phyloP scores from a whole-genome alignment of 805 yeast species.

The Kurtzmaniella cleridarum region DNA sequence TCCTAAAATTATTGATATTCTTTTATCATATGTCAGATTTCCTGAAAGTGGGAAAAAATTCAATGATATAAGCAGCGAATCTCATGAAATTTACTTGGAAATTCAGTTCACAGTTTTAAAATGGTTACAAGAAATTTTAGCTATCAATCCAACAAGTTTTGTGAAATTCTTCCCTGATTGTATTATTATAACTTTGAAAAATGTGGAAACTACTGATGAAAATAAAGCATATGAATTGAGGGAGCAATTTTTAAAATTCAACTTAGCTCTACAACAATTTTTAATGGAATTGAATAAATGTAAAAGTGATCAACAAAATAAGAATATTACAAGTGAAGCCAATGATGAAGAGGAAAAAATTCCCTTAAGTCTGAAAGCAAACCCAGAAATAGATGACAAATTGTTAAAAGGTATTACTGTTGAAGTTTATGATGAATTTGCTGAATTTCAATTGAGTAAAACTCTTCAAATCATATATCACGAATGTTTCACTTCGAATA shows the following conservation, averaged over 20 bases:
- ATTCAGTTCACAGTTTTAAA: slow-evolving; percentile 73
- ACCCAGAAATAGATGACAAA: slow-evolving; percentile 45
- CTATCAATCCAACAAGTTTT: slow-evolving; percentile 71
- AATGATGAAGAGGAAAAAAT: not conserved
- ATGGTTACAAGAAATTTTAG: slow-evolving; percentile 75
- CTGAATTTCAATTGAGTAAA: slow-evolving; percentile 35
- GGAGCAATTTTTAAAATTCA: slow-evolving; percentile 31
- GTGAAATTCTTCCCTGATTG: slow-evolving; percentile 70
- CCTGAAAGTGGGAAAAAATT: slow-evolving; percentile 22
- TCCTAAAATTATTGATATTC: slow-evolving; percentile 71
- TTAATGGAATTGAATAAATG: slow-evolving; percentile 27
- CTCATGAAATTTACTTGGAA: slow-evolving; percentile 41
- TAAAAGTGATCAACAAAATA: slow-evolving; percentile 33
- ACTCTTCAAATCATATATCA: slow-evolving; percentile 67
- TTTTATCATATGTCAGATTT: slow-evolving; percentile 74
- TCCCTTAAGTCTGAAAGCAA: slow-evolving; percentile 3
- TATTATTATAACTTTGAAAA: slow-evolving; percentile 55
- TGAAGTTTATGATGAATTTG: slow-evolving; percentile 36
- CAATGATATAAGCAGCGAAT: slow-evolving; percentile 27
- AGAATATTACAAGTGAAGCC: slow-evolving; percentile 2
- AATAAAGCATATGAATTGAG: slow-evolving; percentile 34
- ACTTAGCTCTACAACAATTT: slow-evolving; percentile 26
- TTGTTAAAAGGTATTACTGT: slow-evolving; percentile 42
- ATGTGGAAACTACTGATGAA: slow-evolving; percentile 29
- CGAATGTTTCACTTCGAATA: slow-evolving; percentile 44